Evolutionary conservation across 176 grass and related monocot species (phyloP), one percentile per base, ranked within the genome.

Genomic region (Triticum turgidum): DNA sequence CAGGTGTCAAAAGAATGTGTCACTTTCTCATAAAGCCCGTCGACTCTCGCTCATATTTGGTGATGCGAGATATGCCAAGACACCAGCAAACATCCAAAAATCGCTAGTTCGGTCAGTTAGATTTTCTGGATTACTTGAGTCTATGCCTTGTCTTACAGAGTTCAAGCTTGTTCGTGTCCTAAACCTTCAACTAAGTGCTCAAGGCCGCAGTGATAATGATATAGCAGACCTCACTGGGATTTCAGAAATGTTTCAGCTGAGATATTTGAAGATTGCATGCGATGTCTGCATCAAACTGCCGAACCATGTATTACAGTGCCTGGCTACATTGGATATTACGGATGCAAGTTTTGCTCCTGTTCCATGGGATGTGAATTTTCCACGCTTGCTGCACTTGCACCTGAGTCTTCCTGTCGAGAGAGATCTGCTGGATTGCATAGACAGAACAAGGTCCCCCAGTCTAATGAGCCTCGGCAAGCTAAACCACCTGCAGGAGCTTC

Each of bases 21-120:
- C 10, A 7, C 13, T 59, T 25, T 29, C 81, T 4, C 67, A 41
- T 11, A 83, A 41, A 13, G n/a, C 27, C 17, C 67, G 66, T 41
- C 67, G 81, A 61, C 21, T 83, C 13, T 73, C 81, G 3, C 13
- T 83, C 2, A 8, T 61, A 2, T 83, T 83, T 29, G 81, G 81
- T 0, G 13, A 58, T 11, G 11, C 41, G 27, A 72, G n/a, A 41
- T 18, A 38, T 68, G 27, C 27, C 2, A 54, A 58, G 18, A 18
- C 52, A 73, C 67, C 33, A 4, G 7, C 4, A 18, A 61, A 38
- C 33, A 41, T 83, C 12, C 61, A 7, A 72, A 17, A 12, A 0
- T 42, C 67, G 0, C 49, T 41, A 61, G 21, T 61, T 59, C 67
- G 81, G 4, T 59, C 81, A 15, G 30, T 72, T 41, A 3, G 8